Base-by-base conservation (phyloP, 305 asterid genomes). In the Fraxinus xanthoxyloides region DNA sequence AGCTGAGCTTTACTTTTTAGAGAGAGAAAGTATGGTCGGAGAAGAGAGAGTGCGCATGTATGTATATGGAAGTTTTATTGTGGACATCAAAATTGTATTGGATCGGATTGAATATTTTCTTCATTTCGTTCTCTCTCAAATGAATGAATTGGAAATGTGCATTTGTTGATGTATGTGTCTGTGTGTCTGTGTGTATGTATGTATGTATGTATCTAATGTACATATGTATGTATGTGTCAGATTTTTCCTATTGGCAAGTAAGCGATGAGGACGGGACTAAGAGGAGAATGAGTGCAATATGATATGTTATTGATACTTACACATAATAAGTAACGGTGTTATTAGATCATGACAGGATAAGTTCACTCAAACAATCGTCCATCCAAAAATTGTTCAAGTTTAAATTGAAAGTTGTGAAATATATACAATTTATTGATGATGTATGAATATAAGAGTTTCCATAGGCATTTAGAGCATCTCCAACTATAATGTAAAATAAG, bases 31-130 rank as follows among this genome's bases (percentile, higher is more conserved):
- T 81, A 79, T 83, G 87, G 80, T 78, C 84, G 79, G 85, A 82
- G 77, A 77, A 77, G 72, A 72, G 83, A 79, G 87, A 75, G 82
- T 23, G 21, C 9, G 19, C 23, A 84, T 70, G 73, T 69, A 12
- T 69, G 38, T 12, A 69, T 69, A 28, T 80, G 72, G 81, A 83
- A 85, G 77, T 72, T 87, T 78, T 85, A 84, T 85, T 77, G 87
- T 92, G 94, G 94, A 90, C 92, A 90, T 87, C 89, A 90, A 90
- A 89, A 46, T 36, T 72, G 81, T 74, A 88, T 88, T 88, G 81
- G 82, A 88, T 85, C 81, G 81, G 89, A 87, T 90, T 89, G 87
- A 83, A 87, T 81, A 81, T 70, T 35, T 51, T 74, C 81, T 75
- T 80, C 7, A n/a, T 54, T 80, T 81, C 88, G 26, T 79, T 82